Evolutionary conservation across 106 monocot species (phyloP).

Genomic region (Dioscorea dumetorum): DNA sequence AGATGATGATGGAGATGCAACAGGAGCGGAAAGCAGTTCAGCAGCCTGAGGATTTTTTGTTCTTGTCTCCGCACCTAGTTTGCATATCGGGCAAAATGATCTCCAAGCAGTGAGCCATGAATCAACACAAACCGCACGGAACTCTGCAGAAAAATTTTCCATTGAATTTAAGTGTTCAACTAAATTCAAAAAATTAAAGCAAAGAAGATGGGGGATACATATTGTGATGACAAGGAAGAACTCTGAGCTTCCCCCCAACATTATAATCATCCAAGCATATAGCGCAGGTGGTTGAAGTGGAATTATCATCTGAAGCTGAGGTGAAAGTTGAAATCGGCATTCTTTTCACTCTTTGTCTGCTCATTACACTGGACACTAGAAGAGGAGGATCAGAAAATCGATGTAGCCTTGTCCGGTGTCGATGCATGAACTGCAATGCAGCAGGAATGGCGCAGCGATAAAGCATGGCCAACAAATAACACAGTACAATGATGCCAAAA

Average conservation of each 20-base stretch:
- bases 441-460: constrained; percentile 20
- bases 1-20: constrained; percentile 20
- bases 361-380: constrained; percentile 78
- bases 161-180: background rate
- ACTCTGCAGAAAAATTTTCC: constrained; percentile 41
- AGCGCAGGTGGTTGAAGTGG: constrained; percentile 73
- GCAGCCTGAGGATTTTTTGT: constrained; percentile 43
- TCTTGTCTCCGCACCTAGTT: constrained; percentile 61
- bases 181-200: background rate
- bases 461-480: constrained; percentile 40
- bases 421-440: constrained; percentile 73
- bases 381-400: constrained; percentile 22
- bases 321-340: constrained; percentile 90
- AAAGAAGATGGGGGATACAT: constrained; percentile 16
- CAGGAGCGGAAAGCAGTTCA: constrained; percentile 45
- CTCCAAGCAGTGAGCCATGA: constrained; percentile 84
- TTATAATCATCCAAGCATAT: constrained; percentile 91
- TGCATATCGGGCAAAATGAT: constrained; percentile 93
- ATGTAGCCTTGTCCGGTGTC: constrained; percentile 49
- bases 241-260: constrained; percentile 70
- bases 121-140: constrained; percentile 78
- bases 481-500: constrained; percentile 66
- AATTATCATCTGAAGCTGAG: constrained; percentile 67
- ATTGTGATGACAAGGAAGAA: constrained; percentile 92
- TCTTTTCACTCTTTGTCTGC: constrained; percentile 66